phyloP scores from a whole-genome alignment of 1,284 basidiomycete genomes.

The Pterulicium gracile region DNA sequence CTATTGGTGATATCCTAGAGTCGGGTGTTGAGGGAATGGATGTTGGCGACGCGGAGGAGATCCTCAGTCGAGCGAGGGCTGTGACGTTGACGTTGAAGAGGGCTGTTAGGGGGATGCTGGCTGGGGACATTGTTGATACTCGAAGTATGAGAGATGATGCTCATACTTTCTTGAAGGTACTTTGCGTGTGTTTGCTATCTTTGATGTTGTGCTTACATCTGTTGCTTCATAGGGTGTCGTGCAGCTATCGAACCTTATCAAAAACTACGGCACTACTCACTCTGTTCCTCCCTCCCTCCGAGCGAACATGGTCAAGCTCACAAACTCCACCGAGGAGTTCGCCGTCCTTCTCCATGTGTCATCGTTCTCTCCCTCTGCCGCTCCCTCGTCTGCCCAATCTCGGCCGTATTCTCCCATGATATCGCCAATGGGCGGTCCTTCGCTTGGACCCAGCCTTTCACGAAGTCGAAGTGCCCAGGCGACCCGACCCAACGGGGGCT shows the following conservation, averaged over 20 bases:
- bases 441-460: slow-evolving; percentile 26
- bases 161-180: slow-evolving; percentile 62
- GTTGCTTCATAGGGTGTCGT: slow-evolving; percentile 53
- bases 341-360: slow-evolving; percentile 70
- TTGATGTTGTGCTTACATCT: slow-evolving; percentile 7
- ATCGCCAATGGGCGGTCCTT: slow-evolving; percentile 16
- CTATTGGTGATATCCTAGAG: slow-evolving; percentile 50
- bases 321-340: slow-evolving; percentile 69
- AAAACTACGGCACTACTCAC: slow-evolving; percentile 42
- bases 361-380: slow-evolving; percentile 53
- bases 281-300: slow-evolving; percentile 47
- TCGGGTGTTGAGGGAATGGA: slow-evolving; percentile 26
- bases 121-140: slow-evolving; percentile 37
- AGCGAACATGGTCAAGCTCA: slow-evolving; percentile 58
- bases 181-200: not conserved
- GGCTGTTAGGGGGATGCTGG: slow-evolving; percentile 40
- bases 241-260: slow-evolving; percentile 55
- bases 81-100: slow-evolving; percentile 47
- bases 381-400: slow-evolving; percentile 28
- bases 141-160: slow-evolving; percentile 59
- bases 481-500: slow-evolving; percentile 20
- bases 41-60: slow-evolving; percentile 32
- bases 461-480: slow-evolving; percentile 37
- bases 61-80: slow-evolving; percentile 41
- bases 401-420: slow-evolving; percentile 55